Evolutionary conservation across 805 yeast genomes (phyloP).

Genomic region (Torulaspora maleeae): DNA sequence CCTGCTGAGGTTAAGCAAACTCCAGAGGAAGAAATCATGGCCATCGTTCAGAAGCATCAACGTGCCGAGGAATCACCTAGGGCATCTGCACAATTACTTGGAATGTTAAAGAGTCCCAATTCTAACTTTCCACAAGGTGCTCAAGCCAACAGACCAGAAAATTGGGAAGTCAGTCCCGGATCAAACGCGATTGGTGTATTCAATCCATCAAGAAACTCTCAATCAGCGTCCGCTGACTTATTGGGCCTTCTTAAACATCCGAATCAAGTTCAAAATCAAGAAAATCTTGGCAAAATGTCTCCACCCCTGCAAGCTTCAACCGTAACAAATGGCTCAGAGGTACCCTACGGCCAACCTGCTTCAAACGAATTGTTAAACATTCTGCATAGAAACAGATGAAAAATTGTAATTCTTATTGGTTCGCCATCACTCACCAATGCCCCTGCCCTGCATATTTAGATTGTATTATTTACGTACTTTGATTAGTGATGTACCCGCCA

Average conservation of each 20-base stretch:
- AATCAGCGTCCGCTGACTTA: conserved; percentile 19
- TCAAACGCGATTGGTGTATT: background rate
- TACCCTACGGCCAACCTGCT: conserved; percentile 5
- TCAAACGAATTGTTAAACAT: conserved; percentile 27
- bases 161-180: background rate
- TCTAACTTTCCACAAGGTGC: background rate
- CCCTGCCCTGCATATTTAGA: background rate
- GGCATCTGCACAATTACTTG: conserved; percentile 9
- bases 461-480: conserved; percentile 5
- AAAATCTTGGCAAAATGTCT: background rate
- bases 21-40: conserved; percentile 16
- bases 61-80: background rate
- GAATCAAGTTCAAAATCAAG: background rate
- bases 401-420: background rate
- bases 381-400: conserved; percentile 18
- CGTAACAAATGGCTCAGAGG: conserved; percentile 2
- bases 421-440: background rate
- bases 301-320: conserved; percentile 4
- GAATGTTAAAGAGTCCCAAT: conserved; percentile 6
- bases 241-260: conserved; percentile 22
- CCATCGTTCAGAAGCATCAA: conserved; percentile 9
- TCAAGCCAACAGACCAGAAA: background rate
- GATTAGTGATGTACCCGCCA: background rate
- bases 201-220: conserved; percentile 1
- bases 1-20: conserved; percentile 2